Evolutionary conservation across 352 stramenopile genomes (phyloP).

Genomic region (Globisporangium carolinianum): DNA sequence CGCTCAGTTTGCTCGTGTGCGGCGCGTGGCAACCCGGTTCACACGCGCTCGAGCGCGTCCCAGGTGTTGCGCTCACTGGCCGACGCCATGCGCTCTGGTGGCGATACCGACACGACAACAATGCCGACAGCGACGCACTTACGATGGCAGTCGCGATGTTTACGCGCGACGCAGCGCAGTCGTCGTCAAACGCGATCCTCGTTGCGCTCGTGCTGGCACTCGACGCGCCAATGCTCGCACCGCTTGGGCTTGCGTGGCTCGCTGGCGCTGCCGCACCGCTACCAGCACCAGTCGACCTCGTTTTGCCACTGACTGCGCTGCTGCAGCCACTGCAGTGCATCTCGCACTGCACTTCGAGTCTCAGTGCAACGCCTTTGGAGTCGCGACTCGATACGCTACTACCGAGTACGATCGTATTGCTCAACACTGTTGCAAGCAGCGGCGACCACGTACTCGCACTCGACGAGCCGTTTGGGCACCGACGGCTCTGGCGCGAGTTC

Average conservation of each 20-base stretch:
- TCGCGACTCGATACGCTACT: conserved; percentile 44
- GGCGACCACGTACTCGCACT: conserved; percentile 32
- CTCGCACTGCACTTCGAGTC: conserved; percentile 22
- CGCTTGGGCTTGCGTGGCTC: conserved; percentile 61
- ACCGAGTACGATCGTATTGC: conserved; percentile 40
- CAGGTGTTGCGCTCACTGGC: conserved; percentile 34
- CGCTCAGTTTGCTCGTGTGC: conserved; percentile 55
- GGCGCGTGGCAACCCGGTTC: conserved; percentile 30
- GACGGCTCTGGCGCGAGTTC: conserved; percentile 41
- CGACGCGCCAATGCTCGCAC: conserved; percentile 49
- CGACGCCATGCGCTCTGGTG: conserved; percentile 42
- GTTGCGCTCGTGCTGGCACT: conserved; percentile 53
- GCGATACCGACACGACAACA: conserved; percentile 22
- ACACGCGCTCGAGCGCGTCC: conserved; percentile 28
- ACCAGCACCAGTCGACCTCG: neutral
- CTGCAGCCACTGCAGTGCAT: conserved; percentile 1
- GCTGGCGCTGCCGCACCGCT: conserved; percentile 44
- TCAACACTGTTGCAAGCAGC: conserved; percentile 29
- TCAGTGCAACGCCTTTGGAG: conserved; percentile 28
- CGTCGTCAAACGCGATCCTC: conserved; percentile 54
- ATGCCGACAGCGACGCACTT: conserved; percentile 18
- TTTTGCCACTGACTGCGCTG: no score
- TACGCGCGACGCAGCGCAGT: conserved; percentile 35
- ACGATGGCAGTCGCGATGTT: conserved; percentile 54
- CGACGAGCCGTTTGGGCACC: conserved; percentile 34